Base-by-base conservation (phyloP, 441 rosid genomes). In the Erodium moschatum region DNA sequence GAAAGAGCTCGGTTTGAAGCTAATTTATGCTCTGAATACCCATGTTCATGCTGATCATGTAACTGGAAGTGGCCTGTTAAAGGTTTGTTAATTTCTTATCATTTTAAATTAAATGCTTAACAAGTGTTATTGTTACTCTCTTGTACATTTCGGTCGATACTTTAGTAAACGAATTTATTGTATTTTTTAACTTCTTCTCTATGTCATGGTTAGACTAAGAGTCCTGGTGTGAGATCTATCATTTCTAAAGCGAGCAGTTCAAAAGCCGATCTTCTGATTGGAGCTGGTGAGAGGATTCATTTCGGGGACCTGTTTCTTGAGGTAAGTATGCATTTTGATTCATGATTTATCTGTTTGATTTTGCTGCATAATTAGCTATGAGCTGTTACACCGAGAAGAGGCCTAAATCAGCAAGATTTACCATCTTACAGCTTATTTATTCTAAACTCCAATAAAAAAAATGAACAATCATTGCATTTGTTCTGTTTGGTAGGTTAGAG, bases 1-100 rank as follows among this genome's bases (percentile, higher is more conserved):
- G 5, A 82, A 79, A 69, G 97, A 91, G 44, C 69, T 93, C 69
- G 97, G 97, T 0, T 67, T 91, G 72, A 89, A 87, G 85, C 87
- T 91, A 21, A 69, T 86, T n/a, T 91, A 86, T 81, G 98, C 93
- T 10, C 72, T 89, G 75, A 93, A 93, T 85, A 91, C 97, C 33
- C 97, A 91, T 82, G 97, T 91, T 8, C 98, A 93, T 78, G 98
- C 97, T 70, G 98, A 93, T 80, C 98, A 93, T 86, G 84, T 93
- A 24, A 93, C 96, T 48, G 97, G 98, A 64, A 85, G 96, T 21
- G 96, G 97, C 44, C 82, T 89, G 62, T 79, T 90, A 29, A 90
- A 89, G 97, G 98, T 91, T 65, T 52, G 35, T 5, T 19, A 1
- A 19, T 1, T 56, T 56, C 16, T 56, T 7, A 8, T 18, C 27